These are phyloP conservation scores for Geotrichum restrictum DNA, from an alignment of 1,139 yeast species.

Conservation along the genomic window DNA sequence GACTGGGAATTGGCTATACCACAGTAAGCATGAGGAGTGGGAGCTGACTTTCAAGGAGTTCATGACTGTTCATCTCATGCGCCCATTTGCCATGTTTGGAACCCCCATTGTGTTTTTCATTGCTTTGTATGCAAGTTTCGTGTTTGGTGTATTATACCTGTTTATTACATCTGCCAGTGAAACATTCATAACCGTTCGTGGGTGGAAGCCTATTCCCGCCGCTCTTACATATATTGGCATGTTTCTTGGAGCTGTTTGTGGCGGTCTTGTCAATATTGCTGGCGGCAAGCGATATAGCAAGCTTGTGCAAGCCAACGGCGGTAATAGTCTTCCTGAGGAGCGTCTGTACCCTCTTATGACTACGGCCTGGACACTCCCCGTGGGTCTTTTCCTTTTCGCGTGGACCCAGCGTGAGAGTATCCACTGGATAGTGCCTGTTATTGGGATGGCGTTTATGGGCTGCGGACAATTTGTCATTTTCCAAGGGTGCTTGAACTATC, in stretches of 20 bases:
- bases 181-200: slow-evolving; percentile 36
- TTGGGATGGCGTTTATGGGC: slow-evolving; percentile 62
- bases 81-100: slow-evolving; percentile 46
- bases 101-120: slow-evolving; percentile 46
- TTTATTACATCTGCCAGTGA: slow-evolving; percentile 42
- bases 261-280: slow-evolving; percentile 44
- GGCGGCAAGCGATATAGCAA: slow-evolving; percentile 53
- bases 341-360: slow-evolving; percentile 53
- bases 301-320: slow-evolving; percentile 51
- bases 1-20: slow-evolving; percentile 53
- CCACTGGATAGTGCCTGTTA: slow-evolving; percentile 72
- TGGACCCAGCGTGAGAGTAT: slow-evolving; percentile 59
- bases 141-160: slow-evolving; percentile 46
- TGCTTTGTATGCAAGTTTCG: slow-evolving; percentile 46
- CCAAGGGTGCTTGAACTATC: slow-evolving; percentile 56
- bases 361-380: slow-evolving; percentile 51
- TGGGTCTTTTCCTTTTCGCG: slow-evolving; percentile 69
- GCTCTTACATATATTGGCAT: slow-evolving; percentile 56
- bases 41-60: slow-evolving; percentile 41
- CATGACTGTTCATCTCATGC: slow-evolving; percentile 39
- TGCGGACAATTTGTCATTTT: slow-evolving; percentile 58
- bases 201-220: slow-evolving; percentile 45
- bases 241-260: slow-evolving; percentile 52
- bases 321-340: slow-evolving; percentile 54
- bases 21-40: slow-evolving; percentile 46